Conservation (phyloP, 2,329 filamentous ascomycete species). For the Stachybotrys elegans region DNA sequence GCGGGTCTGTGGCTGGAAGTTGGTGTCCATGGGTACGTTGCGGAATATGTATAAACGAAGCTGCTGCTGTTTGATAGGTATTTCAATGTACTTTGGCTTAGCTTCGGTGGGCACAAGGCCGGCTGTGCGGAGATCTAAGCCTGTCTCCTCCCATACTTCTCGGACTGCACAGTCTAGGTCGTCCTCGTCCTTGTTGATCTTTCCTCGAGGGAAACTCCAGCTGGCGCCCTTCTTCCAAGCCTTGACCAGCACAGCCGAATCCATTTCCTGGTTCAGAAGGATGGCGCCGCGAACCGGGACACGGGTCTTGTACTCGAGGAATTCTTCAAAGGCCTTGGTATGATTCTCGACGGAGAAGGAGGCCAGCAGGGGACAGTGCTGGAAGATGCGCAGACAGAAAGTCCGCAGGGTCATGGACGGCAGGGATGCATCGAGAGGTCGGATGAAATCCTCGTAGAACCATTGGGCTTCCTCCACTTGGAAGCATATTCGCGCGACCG, state of each 20-base stretch:
- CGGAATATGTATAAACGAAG: constrained; percentile 90
- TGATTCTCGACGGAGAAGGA: constrained; percentile 74
- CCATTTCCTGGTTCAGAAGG: constrained; percentile 89
- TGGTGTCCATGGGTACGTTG: constrained; percentile 77
- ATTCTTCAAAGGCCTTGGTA: constrained; percentile 81
- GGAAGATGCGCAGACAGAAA: constrained; percentile 88
- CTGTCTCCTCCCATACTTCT: constrained; percentile 95
- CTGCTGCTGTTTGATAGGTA: constrained; percentile 88
- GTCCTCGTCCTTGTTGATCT: constrained; percentile 96
- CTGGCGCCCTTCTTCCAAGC: constrained; percentile 96
- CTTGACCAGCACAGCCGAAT: constrained; percentile 86
- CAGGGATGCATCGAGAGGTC: constrained; percentile 76
- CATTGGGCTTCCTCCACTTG: constrained; percentile 99
- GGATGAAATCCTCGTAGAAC: constrained; percentile 99
- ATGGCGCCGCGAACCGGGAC: constrained; percentile 94
- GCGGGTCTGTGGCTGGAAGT: constrained; percentile 84
- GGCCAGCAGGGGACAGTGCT: constrained; percentile 85
- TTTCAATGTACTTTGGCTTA: constrained; percentile 77
- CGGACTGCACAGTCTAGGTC: constrained; percentile 90
- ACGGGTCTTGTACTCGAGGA: constrained; percentile 88
- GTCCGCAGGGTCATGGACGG: constrained; percentile 79
- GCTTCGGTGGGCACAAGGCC: constrained; percentile 69
- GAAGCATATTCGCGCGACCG: constrained; percentile 92
- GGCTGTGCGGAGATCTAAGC: constrained; percentile 72
- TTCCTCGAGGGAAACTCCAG: constrained; percentile 95